Conservation (phyloP, 352 stramenopile species). For the Globisporangium emineosum region DNA sequence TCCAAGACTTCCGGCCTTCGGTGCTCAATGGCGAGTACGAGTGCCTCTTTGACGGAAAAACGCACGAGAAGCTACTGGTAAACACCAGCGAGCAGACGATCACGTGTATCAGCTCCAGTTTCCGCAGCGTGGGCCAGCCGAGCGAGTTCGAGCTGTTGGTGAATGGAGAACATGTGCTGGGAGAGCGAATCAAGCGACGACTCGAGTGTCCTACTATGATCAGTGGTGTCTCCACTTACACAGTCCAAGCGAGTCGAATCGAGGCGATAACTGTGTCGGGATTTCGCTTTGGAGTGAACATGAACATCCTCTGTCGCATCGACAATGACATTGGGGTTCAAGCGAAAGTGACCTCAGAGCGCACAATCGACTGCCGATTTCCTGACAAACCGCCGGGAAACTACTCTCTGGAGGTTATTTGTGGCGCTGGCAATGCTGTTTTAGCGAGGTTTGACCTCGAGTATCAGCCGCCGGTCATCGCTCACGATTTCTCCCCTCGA, state of each 20-base stretch:
- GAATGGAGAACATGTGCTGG: conserved; percentile 18
- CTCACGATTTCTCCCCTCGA: conserved; percentile 21
- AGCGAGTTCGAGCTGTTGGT: conserved; percentile 17
- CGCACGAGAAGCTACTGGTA: conserved; percentile 5
- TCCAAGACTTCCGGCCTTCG: conserved; percentile 16
- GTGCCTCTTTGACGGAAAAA: conserved; percentile 25
- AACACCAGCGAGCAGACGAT: conserved; percentile 1
- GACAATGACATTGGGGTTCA: not conserved
- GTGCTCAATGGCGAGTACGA: conserved; percentile 19
- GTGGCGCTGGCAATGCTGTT: conserved; percentile 5
- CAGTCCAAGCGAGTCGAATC: conserved; percentile 19
- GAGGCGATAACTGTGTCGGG: conserved; percentile 24
- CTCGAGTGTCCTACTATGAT: conserved; percentile 21
- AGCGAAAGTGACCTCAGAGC: conserved; percentile 26
- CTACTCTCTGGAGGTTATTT: conserved; percentile 33
- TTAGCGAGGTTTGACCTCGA: conserved; percentile 25
- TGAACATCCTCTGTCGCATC: conserved; percentile 28
- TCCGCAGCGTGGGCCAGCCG: not conserved
- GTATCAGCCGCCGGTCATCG: conserved; percentile 18
- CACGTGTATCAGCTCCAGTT: not conserved
- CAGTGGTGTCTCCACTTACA: conserved; percentile 12
- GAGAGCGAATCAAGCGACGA: conserved; percentile 15
- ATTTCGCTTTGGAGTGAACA: conserved; percentile 25
- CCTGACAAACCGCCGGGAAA: conserved; percentile 28
- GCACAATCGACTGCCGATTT: conserved; percentile 23